Evolutionary conservation across 805 yeast genomes (phyloP).

Genomic region (Monosporozyma solicola): DNA sequence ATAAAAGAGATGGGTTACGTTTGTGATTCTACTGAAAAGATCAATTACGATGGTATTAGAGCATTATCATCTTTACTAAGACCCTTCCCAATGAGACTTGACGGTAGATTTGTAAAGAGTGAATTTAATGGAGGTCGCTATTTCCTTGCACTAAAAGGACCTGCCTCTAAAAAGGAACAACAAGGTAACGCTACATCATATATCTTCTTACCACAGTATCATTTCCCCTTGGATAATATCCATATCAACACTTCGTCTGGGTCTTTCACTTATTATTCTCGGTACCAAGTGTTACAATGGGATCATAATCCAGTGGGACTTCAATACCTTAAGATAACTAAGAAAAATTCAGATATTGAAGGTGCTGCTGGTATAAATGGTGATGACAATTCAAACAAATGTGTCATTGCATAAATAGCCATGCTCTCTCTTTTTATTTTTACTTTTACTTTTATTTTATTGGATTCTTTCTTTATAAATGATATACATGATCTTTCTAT

Average conservation of each 20-base stretch:
- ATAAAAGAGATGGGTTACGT: neutral
- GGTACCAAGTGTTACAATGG: slow-evolving; percentile 61
- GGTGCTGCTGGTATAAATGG: neutral
- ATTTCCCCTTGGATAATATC: slow-evolving; percentile 45
- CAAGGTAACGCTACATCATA: slow-evolving; percentile 31
- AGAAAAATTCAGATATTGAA: neutral
- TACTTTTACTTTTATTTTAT: neutral
- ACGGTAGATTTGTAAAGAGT: slow-evolving; percentile 47
- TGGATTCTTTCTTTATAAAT: neutral
- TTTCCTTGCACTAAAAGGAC: slow-evolving; percentile 34
- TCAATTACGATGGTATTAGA: slow-evolving; percentile 46
- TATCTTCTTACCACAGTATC: slow-evolving; percentile 64
- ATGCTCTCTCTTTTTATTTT: neutral
- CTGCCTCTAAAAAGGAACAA: slow-evolving; percentile 17
- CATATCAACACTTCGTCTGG: slow-evolving; percentile 51
- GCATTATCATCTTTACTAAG: slow-evolving; percentile 68
- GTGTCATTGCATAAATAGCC: neutral
- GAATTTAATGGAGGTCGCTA: slow-evolving; percentile 48
- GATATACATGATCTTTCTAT: neutral
- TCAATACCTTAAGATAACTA: slow-evolving; percentile 27
- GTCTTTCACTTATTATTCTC: slow-evolving; percentile 40
- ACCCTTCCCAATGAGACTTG: slow-evolving; percentile 60
- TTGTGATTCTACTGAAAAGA: neutral
- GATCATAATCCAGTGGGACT: slow-evolving; percentile 40
- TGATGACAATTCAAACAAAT: neutral